phyloP scores from a whole-genome alignment of 1,284 basidiomycete genomes.

The Ganoderma lucidum region DNA sequence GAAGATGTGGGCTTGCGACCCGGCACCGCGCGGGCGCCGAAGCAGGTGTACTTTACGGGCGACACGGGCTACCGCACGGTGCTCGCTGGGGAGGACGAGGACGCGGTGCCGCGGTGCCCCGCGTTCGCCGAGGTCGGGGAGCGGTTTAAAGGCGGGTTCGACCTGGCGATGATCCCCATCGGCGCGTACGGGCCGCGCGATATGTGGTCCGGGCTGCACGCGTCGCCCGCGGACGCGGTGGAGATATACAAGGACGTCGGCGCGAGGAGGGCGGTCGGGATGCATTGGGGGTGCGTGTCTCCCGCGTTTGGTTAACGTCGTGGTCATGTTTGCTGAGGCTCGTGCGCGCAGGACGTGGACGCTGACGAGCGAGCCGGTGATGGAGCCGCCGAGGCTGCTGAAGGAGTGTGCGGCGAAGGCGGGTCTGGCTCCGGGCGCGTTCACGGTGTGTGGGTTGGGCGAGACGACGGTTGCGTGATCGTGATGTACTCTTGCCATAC shows the following conservation, averaged over 20 bases:
- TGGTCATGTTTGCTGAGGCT: not conserved
- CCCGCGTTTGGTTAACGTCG: not conserved
- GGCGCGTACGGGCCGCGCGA: conserved; percentile 72
- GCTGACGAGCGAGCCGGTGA: conserved; percentile 60
- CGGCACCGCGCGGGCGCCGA: conserved; percentile 15
- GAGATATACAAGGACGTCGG: conserved; percentile 68
- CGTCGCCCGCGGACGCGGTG: conserved; percentile 69
- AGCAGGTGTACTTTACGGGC: conserved; percentile 71
- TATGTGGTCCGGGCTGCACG: conserved; percentile 67
- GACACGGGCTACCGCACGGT: conserved; percentile 72
- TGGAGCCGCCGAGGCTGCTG: conserved; percentile 65
- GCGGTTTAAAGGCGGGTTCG: conserved; percentile 61
- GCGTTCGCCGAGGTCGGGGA: conserved; percentile 75
- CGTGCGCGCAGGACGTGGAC: conserved; percentile 52
- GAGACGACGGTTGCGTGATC: conserved; percentile 50
- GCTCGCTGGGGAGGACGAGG: conserved; percentile 55
- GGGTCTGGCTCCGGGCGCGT: conserved; percentile 57
- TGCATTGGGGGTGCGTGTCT: conserved; percentile 69
- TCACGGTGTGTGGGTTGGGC: conserved; percentile 62
- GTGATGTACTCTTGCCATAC: not conserved
- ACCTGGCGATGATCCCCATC: conserved; percentile 71
- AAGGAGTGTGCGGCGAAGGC: conserved; percentile 56
- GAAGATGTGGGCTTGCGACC: conserved; percentile 36
- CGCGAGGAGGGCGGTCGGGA: conserved; percentile 65
- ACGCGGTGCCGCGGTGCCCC: conserved; percentile 65